Evolutionary conservation across 441 rosid species (phyloP), one percentile per base, ranked within the genome.

Genomic region (Isatis lusitanica): DNA sequence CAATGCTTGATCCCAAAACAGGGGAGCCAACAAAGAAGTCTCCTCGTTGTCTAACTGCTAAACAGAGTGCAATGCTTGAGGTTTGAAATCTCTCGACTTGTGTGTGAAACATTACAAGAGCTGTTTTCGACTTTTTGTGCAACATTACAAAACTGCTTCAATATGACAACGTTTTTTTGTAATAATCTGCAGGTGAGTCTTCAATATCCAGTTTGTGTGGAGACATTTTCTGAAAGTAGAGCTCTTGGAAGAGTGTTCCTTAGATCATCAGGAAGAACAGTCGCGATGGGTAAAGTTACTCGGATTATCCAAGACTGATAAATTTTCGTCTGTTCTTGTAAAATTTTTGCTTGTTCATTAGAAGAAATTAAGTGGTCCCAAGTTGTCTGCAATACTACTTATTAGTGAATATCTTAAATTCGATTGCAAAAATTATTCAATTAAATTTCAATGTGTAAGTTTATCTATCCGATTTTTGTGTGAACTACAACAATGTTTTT

Each of bases 231-330:
- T 2, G 93, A 74, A 67, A 81, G 94, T 75, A 89, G 80, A 83
- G 90, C 94, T 68, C 94, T 94, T 13, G 98, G 98, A 46, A 90
- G 98, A 81, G 95, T 84, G 53, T 94, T 85, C 81, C 82, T 96
- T 59, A 83, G 97, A 84, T 82, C 88, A 36, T 74, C 67, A 26
- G 98, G 98, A 26, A 89, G 94, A 80, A 93, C 99, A 4, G 76
- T 91, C 4, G 98, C 97, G 2, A 78, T 88, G 60, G 99, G 97
- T n/a, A 76, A 91, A 40, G 81, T 93, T 43, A 86, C 93, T 71
- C 80, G 86, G 78, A 75, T 90, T 68, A 82, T 92, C 12, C 85
- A 87, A 68, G 89, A 92, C 59, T 44, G 40, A 6, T 44, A 68
- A 21, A 68, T 40, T 47, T 3, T 6, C 33, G 12, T 50, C 56